Base-by-base conservation (phyloP, 2,329 filamentous ascomycete genomes). In the Aspergillus sp. region DNA sequence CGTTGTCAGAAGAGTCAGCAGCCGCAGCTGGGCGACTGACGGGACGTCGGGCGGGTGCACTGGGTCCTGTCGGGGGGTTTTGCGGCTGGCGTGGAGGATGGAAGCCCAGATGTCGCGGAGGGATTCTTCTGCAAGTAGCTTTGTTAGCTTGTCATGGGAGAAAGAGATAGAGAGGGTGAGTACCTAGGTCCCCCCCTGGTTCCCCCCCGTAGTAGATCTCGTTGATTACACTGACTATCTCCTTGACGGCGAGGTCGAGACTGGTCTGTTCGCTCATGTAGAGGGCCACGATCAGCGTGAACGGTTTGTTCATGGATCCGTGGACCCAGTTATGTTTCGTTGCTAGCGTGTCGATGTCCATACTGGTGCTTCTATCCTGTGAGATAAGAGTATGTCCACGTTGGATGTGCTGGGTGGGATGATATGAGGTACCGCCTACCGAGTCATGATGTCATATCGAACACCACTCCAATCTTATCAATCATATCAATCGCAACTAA, bases 41-140 rank as follows among this genome's bases (percentile, higher is more conserved):
- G 54, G 47, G 13, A 45, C 30, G 26, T 52, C 44, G 2, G 51
- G 41, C 2, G 32, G 22, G 17, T 46, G 8, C 32, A 36, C 22
- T 7, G 30, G 36, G 14, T 26, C 30, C 11, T 38, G 33, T n/a
- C 49, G 50, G 14, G 47, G 42, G 6, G 49, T 22, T 13, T 51
- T 55, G 35, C 48, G 45, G n/a, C 47, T 38, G 9, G 50, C 52
- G 45, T 53, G 51, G 1, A 55, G 42, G 32, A 49, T 47, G 13
- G 55, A 44, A 16, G 40, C 24, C 55, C 55, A 57, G 9, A 57
- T 33, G 26, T 57, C 55, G 8, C 19, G 32, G 20, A 57, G 49
- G 36, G 43, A 22, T 20, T 51, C 35, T 8, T 47, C 52, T 57
- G 24, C 20, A 11, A 26, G 19, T 16, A 26, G 19, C 16, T 35